Percentiles rank a stretch among this genome's conserved stretches.
phyloP scores from a whole-genome alignment of 2,329 filamentous ascomycete genomes.

The Sporothrix brunneoviolacea region DNA sequence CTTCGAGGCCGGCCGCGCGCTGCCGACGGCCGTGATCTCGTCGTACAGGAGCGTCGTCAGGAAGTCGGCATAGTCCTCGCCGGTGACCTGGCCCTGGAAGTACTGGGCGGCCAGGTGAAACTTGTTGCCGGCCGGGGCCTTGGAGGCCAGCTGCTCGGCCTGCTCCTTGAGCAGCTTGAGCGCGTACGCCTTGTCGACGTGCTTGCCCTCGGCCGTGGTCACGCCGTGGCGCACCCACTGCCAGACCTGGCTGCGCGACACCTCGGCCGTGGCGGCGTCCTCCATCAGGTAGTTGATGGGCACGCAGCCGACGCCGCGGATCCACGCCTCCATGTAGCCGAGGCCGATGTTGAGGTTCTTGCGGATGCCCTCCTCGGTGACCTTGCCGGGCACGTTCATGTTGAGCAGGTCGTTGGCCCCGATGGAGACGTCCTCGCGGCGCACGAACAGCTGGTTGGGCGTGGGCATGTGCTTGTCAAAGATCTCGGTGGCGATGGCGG shows the following conservation, averaged over 20 bases:
- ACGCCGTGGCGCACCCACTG: slow-evolving; percentile 79
- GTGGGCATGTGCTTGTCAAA: slow-evolving; percentile 99
- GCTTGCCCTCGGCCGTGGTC: slow-evolving; percentile 79
- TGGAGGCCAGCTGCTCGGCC: slow-evolving; percentile 64
- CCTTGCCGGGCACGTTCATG: slow-evolving; percentile 90
- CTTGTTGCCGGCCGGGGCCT: slow-evolving; percentile 84
- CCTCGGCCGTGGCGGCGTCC: slow-evolving; percentile 94
- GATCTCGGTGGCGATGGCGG: slow-evolving; percentile 77
- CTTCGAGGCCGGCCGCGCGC: slow-evolving; percentile 55
- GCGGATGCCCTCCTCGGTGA: slow-evolving; percentile 91
- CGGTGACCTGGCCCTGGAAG: slow-evolving; percentile 86
- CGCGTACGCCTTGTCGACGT: slow-evolving; percentile 86
- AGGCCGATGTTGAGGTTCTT: slow-evolving; percentile 98
- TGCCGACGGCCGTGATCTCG: slow-evolving; percentile 71
- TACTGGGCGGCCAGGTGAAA: slow-evolving; percentile 86
- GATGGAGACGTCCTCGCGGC: slow-evolving; percentile 82
- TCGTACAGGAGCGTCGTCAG: slow-evolving; percentile 82
- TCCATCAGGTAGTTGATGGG: slow-evolving; percentile 56
- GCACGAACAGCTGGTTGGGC: slow-evolving; percentile 89
- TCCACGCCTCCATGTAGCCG: slow-evolving; percentile 98
- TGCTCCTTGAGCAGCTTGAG: slow-evolving; percentile 82
- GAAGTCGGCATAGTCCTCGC: slow-evolving; percentile 97
- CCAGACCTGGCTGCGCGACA: slow-evolving; percentile 91
- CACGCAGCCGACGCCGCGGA: slow-evolving; percentile 88
- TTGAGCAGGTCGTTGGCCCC: slow-evolving; percentile 87